Conservation (phyloP, 768 basidiomycete genomes). For the Russula vinacea region DNA sequence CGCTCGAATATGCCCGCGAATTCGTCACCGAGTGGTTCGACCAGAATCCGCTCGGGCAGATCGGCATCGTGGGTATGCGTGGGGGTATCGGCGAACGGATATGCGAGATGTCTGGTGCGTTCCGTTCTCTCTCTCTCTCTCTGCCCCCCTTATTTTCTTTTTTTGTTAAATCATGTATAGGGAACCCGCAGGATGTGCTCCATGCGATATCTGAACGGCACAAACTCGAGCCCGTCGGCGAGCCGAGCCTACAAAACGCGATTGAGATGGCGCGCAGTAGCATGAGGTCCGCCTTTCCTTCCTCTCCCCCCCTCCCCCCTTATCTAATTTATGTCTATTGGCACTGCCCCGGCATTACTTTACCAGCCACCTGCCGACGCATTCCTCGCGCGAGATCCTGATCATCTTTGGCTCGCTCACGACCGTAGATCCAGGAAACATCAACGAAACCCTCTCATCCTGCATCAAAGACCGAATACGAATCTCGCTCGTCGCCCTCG, state of each 20-base stretch:
- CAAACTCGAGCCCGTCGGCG: slow-evolving; percentile 84
- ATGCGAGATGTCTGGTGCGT: slow-evolving; percentile 86
- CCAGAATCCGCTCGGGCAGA: slow-evolving; percentile 97
- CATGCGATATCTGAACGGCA: slow-evolving; percentile 80
- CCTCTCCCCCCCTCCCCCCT: neutral
- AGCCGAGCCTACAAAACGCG: slow-evolving; percentile 94
- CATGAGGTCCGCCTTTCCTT: slow-evolving; percentile 62
- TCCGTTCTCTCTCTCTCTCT: too few species aligned
- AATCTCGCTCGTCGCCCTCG: slow-evolving; percentile 88
- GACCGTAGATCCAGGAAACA: slow-evolving; percentile 95
- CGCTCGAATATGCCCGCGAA: slow-evolving; percentile 84
- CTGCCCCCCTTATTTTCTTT: neutral
- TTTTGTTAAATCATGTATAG: slow-evolving; percentile 39
- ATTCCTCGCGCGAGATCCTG: slow-evolving; percentile 93
- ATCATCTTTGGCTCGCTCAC: slow-evolving; percentile 94
- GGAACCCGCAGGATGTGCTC: slow-evolving; percentile 96
- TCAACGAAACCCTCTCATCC: slow-evolving; percentile 88
- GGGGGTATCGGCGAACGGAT: slow-evolving; percentile 88
- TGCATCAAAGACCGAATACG: slow-evolving; percentile 83
- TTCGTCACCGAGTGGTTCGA: slow-evolving; percentile 98
- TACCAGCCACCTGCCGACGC: slow-evolving; percentile 88
- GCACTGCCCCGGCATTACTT: too few species aligned
- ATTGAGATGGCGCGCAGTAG: slow-evolving; percentile 94
- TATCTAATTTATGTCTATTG: neutral
- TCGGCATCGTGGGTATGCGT: slow-evolving; percentile 91